Evolutionary conservation across 108 stramenopile species (phyloP).

Genomic region (Phaeodactylum tricornutum): DNA sequence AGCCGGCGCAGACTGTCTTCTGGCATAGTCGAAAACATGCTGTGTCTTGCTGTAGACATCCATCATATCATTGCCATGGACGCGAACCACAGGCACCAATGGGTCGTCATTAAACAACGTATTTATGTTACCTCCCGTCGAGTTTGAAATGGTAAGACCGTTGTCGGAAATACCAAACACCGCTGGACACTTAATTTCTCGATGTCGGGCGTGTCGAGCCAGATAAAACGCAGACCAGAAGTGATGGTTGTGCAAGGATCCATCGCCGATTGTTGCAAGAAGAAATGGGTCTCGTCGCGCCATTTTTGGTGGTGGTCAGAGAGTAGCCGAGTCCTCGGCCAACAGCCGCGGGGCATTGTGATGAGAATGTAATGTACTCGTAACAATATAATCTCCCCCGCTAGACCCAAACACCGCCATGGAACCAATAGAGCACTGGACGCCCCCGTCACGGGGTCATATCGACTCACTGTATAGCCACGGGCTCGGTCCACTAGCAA

Average conservation of each 20-base stretch:
- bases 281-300: constrained; percentile 28
- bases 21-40: constrained; percentile 42
- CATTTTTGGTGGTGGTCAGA: constrained; percentile 18
- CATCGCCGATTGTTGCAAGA: constrained; percentile 81
- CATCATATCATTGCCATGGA: constrained; percentile 53
- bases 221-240: constrained; percentile 66
- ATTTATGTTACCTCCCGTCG: constrained; percentile 47
- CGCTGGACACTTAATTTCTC: constrained; percentile 55
- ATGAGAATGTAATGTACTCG: constrained; percentile 75
- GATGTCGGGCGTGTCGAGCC: constrained; percentile 56
- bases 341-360: constrained; percentile 77
- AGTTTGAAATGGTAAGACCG: constrained; percentile 62
- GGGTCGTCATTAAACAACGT: constrained; percentile 29
- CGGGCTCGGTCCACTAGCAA: constrained; percentile 68
- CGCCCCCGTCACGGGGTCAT: constrained; percentile 82
- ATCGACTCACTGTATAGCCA: constrained; percentile 49
- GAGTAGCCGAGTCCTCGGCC: constrained; percentile 77
- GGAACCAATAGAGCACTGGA: constrained; percentile 76
- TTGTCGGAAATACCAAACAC: constrained; percentile 82
- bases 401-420: constrained; percentile 15
- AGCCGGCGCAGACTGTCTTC: constrained; percentile 44
- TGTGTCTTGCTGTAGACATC: constrained; percentile 64
- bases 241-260: constrained; percentile 76
- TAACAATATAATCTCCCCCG: constrained; percentile 55
- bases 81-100: constrained; percentile 42